Base-by-base conservation (phyloP, 2,329 filamentous ascomycete genomes). In the Huntiella abstrusa region DNA sequence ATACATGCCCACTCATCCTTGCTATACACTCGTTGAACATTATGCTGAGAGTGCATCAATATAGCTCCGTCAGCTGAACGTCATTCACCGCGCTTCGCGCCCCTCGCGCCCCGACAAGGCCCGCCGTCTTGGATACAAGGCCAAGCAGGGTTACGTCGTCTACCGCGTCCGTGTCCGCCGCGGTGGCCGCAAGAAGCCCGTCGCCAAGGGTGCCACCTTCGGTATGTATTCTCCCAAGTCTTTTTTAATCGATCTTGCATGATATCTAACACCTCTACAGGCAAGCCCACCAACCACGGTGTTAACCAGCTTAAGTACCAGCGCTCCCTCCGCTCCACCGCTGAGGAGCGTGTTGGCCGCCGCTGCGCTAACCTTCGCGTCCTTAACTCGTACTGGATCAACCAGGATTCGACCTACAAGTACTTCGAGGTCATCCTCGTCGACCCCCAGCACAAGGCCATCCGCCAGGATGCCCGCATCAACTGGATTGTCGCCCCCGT, bases 291-390 rank as follows among this genome's bases (percentile, higher is more conserved):
- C 80, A 98, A 96, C 84, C 87, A 95, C 79, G 91, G 91, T 85
- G 77, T 98, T 61, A 98, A 98, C 81, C 91, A 98, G 78, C 86
- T 98, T 67, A 98, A 98, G 80, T 98, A 96, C 83, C 92, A 98
- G 80, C 85, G 88, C 68, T 96, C 91, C 58, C 87, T 96, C 67
- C 83, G 82, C 69, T 77, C 88, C 61, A 98, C 91, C 60, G 92
- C 92, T 61, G 92, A 98, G 77, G 91, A 98, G 82, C 91, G 91
- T 83, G 88, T 98, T 65, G 91, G 92, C 64, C 87, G 87, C 69
- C 87, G 88, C 67, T 95, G 87, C 75, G 86, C 87, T 71, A 98
- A 98, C 75, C 72, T 98, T 68, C 86, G 91, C 65, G 91, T 98
- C 64, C 83, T 98, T 64, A 98, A 98, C 83, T 96, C 88, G 55